Percentiles rank a stretch among this genome's conserved stretches.
phyloP scores from a whole-genome alignment of 2,329 filamentous ascomycete genomes.

The Pseudogymnoascus verrucosus region DNA sequence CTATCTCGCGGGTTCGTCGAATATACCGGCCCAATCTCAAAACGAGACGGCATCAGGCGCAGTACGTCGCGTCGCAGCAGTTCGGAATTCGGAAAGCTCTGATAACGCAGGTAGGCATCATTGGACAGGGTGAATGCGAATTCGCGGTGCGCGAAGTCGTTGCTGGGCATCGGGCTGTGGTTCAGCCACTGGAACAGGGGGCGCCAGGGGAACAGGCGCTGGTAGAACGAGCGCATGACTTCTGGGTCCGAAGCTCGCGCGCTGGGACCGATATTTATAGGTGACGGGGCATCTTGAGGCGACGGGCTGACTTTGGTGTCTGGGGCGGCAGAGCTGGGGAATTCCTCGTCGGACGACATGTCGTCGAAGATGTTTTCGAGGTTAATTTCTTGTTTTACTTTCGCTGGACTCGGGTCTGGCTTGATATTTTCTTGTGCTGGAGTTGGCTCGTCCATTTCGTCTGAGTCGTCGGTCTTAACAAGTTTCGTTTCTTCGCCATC shows the following conservation, averaged over 20 bases:
- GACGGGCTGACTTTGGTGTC: slow-evolving; percentile 37
- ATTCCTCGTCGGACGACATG: slow-evolving; percentile 53
- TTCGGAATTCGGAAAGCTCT: slow-evolving; percentile 64
- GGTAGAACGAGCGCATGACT: slow-evolving; percentile 88
- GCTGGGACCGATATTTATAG: slow-evolving; percentile 31
- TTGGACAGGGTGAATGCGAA: slow-evolving; percentile 94
- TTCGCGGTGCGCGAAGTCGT: slow-evolving; percentile 87
- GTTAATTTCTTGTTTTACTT: slow-evolving; percentile 39
- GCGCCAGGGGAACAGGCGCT: slow-evolving; percentile 89
- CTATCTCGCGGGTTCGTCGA: slow-evolving; percentile 87
- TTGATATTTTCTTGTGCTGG: not conserved
- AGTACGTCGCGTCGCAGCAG: slow-evolving; percentile 85
- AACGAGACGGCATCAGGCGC: slow-evolving; percentile 79
- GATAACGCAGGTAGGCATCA: slow-evolving; percentile 87
- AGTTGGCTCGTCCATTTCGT: not conserved
- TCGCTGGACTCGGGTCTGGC: slow-evolving; percentile 8
- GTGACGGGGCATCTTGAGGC: slow-evolving; percentile 34
- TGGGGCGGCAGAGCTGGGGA: slow-evolving; percentile 38
- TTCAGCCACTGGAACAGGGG: slow-evolving; percentile 97
- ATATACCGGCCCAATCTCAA: slow-evolving; percentile 98
- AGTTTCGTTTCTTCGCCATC: slow-evolving; percentile 15
- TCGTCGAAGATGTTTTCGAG: slow-evolving; percentile 53
- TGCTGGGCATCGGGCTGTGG: slow-evolving; percentile 75
- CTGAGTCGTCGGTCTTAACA: slow-evolving; percentile 15
- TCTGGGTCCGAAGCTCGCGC: slow-evolving; percentile 62